Evolutionary conservation across 768 basidiomycete species (phyloP).

Genomic region (Mycena olivaceomarginata): DNA sequence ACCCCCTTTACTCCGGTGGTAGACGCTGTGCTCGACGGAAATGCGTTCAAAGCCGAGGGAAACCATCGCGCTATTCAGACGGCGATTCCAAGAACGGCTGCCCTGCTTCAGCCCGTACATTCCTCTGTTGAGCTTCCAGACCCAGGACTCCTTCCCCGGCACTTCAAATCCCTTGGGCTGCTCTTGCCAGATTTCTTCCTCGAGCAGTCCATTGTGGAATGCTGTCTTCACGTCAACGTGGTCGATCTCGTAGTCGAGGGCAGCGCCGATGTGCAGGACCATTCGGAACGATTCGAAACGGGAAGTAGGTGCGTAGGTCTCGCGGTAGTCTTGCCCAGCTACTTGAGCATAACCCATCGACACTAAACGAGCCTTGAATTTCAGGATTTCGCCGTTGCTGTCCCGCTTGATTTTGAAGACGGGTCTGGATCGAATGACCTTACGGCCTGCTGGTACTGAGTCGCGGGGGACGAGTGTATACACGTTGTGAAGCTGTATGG

Average conservation of each 20-base stretch:
- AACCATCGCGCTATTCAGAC: constrained; percentile 12
- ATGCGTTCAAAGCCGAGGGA: constrained; percentile 38
- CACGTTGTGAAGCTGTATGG: not conserved
- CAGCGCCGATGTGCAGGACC: constrained; percentile 11
- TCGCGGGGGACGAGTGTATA: constrained; percentile 1
- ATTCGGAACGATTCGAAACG: not conserved
- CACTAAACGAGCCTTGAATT: constrained; percentile 13
- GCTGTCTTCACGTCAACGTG: not conserved
- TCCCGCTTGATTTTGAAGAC: constrained; percentile 1
- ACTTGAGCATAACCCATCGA: constrained; percentile 8
- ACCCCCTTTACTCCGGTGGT: constrained; percentile 7
- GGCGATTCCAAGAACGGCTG: constrained; percentile 9
- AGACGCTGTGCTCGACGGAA: constrained; percentile 45
- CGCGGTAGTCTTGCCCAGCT: not conserved
- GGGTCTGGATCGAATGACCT: not conserved
- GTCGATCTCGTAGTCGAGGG: constrained; percentile 15
- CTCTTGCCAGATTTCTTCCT: not conserved
- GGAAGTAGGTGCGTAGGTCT: constrained; percentile 10
- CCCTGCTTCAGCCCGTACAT: constrained; percentile 27
- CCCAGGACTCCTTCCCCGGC: constrained; percentile 9
- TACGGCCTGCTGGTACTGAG: not conserved
- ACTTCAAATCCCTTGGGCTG: constrained; percentile 28
- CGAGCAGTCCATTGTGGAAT: too few species aligned
- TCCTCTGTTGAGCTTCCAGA: constrained; percentile 25
- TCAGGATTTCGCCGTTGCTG: constrained; percentile 1